These are phyloP conservation scores for Exserohilum turcica DNA, from an alignment of 2,329 filamentous ascomycete genomes.

Conservation along the genomic window DNA sequence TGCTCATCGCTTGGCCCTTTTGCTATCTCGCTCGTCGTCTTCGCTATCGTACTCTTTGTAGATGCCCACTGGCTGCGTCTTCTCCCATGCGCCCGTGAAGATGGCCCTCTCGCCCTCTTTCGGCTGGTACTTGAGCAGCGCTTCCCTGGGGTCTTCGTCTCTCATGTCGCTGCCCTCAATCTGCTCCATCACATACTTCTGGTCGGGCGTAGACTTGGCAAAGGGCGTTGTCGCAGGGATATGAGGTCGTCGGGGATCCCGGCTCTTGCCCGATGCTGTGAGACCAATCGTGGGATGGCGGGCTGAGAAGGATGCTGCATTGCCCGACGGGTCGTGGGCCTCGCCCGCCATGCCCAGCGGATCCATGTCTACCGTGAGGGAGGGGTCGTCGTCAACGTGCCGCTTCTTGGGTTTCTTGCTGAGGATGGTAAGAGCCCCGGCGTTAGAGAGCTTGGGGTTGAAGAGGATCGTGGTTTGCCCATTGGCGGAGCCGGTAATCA, in stretches of 20 bases:
- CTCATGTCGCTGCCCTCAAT: slow-evolving; percentile 92
- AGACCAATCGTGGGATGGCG: slow-evolving; percentile 73
- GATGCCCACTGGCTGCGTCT: slow-evolving; percentile 88
- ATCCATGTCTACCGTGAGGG: slow-evolving; percentile 74
- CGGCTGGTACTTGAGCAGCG: slow-evolving; percentile 91
- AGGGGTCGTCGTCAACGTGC: slow-evolving; percentile 91
- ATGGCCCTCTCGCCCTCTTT: slow-evolving; percentile 90
- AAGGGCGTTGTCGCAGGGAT: slow-evolving; percentile 86
- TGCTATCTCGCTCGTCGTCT: slow-evolving; percentile 73
- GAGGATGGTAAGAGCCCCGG: slow-evolving; percentile 87
- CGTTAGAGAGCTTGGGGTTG: slow-evolving; percentile 79
- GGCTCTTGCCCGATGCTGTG: slow-evolving; percentile 75
- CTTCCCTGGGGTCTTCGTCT: slow-evolving; percentile 94
- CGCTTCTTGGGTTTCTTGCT: slow-evolving; percentile 91
- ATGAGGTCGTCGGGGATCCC: slow-evolving; percentile 84
- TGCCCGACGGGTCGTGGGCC: slow-evolving; percentile 67
- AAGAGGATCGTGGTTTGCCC: slow-evolving; percentile 89
- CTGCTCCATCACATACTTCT: slow-evolving; percentile 83
- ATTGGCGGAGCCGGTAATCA: slow-evolving; percentile 91
- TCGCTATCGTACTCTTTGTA: slow-evolving; percentile 90
- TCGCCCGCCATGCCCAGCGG: slow-evolving; percentile 82
- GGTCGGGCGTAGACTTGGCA: slow-evolving; percentile 85
- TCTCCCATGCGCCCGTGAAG: slow-evolving; percentile 92
- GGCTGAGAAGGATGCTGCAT: slow-evolving; percentile 59
- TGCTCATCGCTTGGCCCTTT: slow-evolving; percentile 47